Percentiles rank a stretch among this genome's conserved stretches.
These are phyloP conservation scores for Umbellularia californica DNA, from an alignment of 164 flowering plant species.

Conservation along the genomic window DNA sequence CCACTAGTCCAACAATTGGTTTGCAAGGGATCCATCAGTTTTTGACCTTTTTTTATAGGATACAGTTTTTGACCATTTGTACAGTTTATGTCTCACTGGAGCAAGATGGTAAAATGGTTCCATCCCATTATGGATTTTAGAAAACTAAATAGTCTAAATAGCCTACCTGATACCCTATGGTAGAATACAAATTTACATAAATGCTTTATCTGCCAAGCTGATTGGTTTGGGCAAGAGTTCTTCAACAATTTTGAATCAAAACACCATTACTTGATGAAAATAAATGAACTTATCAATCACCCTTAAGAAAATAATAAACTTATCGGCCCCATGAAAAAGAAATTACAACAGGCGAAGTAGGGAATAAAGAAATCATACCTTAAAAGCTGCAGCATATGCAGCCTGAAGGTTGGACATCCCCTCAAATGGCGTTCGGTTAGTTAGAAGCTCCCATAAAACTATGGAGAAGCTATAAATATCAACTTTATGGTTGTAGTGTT, in stretches of 20 bases:
- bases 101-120: no score
- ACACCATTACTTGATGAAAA: not conserved
- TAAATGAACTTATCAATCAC: not conserved
- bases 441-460: constrained; percentile 66
- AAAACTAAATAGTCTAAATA: no score
- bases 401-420: constrained; percentile 41
- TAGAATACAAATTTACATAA: not conserved
- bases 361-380: constrained; percentile 17
- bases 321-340: not conserved
- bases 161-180: no score
- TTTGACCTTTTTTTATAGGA: not conserved
- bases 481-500: constrained; percentile 59
- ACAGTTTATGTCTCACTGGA: not conserved
- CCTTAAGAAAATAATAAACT: not conserved
- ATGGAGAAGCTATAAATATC: constrained; percentile 70
- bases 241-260: no score
- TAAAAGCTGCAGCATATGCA: constrained; percentile 52
- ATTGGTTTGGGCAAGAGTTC: no score
- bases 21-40: not conserved
- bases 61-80: not conserved
- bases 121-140: no score
- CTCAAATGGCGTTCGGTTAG: constrained; percentile 51
- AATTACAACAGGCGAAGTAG: not conserved
- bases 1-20: not conserved
- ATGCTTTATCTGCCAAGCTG: not conserved